These are phyloP conservation scores for Phytophthora pisi DNA, from an alignment of 352 stramenopile species.

Conservation along the genomic window DNA sequence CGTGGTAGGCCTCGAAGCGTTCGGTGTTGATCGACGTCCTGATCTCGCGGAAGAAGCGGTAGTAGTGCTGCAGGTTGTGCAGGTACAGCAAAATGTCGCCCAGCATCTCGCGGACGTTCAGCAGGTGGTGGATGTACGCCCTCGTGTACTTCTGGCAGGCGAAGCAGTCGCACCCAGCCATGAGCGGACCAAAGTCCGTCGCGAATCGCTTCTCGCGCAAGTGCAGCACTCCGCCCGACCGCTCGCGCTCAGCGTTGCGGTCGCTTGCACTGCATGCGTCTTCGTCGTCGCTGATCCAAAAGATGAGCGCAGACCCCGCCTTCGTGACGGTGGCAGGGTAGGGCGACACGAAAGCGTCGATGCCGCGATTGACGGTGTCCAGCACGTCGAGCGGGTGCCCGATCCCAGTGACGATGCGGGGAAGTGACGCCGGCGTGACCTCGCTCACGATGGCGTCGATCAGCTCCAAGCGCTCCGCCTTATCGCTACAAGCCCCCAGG, in stretches of 20 bases:
- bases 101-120: slow-evolving; percentile 93
- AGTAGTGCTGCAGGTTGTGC: slow-evolving; percentile 86
- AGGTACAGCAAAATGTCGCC: slow-evolving; percentile 91
- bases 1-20: slow-evolving; percentile 48
- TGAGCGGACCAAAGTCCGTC: slow-evolving; percentile 65
- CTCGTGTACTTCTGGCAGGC: slow-evolving; percentile 77
- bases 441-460: slow-evolving; percentile 56
- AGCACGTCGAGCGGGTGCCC: slow-evolving; percentile 72
- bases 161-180: slow-evolving; percentile 74
- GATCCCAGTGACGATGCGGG: slow-evolving; percentile 68
- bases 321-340: slow-evolving; percentile 64
- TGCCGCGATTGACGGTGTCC: slow-evolving; percentile 48
- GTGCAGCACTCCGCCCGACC: slow-evolving; percentile 62
- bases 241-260: slow-evolving; percentile 33
- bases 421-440: slow-evolving; percentile 41
- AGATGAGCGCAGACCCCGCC: slow-evolving; percentile 53
- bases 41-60: slow-evolving; percentile 68
- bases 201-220: slow-evolving; percentile 69
- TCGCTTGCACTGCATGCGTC: slow-evolving; percentile 18
- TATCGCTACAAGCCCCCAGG: slow-evolving; percentile 50
- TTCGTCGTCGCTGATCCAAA: slow-evolving; percentile 58
- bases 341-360: slow-evolving; percentile 76
- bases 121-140: slow-evolving; percentile 93
- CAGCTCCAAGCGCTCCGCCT: slow-evolving; percentile 41
- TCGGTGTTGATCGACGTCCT: slow-evolving; percentile 51